Evolutionary conservation across 2,329 filamentous ascomycete species (phyloP), one percentile per base, ranked within the genome.

Genomic region (Leptosphaerulina australis): DNA sequence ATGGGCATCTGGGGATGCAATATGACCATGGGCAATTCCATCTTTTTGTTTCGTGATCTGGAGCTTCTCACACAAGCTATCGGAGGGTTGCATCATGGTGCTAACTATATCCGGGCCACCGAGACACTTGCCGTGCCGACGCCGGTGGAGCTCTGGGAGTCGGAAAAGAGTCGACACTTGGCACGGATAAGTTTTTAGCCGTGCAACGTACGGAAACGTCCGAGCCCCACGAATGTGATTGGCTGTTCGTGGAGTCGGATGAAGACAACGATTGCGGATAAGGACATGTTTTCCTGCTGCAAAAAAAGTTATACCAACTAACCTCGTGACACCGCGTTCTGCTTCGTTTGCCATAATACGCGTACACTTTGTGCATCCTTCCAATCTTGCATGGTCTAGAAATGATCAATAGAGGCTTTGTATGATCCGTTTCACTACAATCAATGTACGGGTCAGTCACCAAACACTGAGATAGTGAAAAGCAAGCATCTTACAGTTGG

Each of bases 121-220:
- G 66, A 68, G 29, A 21, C 58, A 66, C 59, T 56, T 70, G 67
- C 69, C 69, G 68, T 51, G 51, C 63, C 62, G 65, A 60, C 59
- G 55, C 61, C 59, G 64, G 64, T 62, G 62, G 60, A 62, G 59
- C 53, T 51, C 47, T 44, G 33, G 6, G 44, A 50, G 26, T 22
- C 53, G 59, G 58, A 59, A 61, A 63, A 60, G 36, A 29, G 59
- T 64, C 59, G 58, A 62, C 60, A 62, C 46, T 25, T 50, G 41
- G 40, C 40, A 44, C 53, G 66, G 66, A 59, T 58, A 56, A 66
- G 50, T 14, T n/a, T 31, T 69, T 65, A 68, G 44, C 66, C 66
- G 63, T 40, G 22, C 20, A 15, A 28, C 14, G 11, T 31, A 43
- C 55, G 53, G 58, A 61, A 59, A 59, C 45, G 49, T 26, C 3